phyloP scores from a whole-genome alignment of 441 rosid genomes.

The Eruca vesicaria region DNA sequence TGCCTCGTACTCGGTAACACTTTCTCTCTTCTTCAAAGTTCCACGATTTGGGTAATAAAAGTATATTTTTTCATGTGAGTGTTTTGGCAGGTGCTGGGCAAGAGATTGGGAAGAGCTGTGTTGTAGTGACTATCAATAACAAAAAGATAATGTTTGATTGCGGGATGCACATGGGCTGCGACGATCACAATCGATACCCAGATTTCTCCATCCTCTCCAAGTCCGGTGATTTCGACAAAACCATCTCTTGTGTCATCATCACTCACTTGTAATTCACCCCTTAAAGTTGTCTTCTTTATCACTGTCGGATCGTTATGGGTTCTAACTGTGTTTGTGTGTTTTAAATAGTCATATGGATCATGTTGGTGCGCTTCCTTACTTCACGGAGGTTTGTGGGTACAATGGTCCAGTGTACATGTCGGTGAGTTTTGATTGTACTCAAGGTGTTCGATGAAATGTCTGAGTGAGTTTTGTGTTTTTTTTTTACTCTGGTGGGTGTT shows the following conservation, averaged over 20 bases:
- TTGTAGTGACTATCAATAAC: constrained; percentile 76
- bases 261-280: constrained; percentile 70
- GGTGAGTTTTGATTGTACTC: constrained; percentile 43
- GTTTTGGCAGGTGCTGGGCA: constrained; percentile 76
- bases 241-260: constrained; percentile 70
- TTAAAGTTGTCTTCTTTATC: not conserved
- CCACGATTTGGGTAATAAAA: not conserved
- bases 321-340: not conserved
- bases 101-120: constrained; percentile 97
- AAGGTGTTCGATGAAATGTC: constrained; percentile 47
- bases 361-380: constrained; percentile 94
- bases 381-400: constrained; percentile 92
- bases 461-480: not conserved
- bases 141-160: constrained; percentile 94
- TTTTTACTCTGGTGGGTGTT: constrained; percentile 1
- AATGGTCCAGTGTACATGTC: constrained; percentile 92
- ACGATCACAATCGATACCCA: constrained; percentile 79
- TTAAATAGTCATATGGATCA: constrained; percentile 84
- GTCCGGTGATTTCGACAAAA: constrained; percentile 51
- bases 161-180: constrained; percentile 96
- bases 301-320: not conserved
- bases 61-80: not conserved
- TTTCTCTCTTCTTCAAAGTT: not conserved
- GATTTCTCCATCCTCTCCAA: constrained; percentile 74
- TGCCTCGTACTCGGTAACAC: constrained; percentile 65